phyloP scores from a whole-genome alignment of 257 asterid species.

The Ballota nigra region DNA sequence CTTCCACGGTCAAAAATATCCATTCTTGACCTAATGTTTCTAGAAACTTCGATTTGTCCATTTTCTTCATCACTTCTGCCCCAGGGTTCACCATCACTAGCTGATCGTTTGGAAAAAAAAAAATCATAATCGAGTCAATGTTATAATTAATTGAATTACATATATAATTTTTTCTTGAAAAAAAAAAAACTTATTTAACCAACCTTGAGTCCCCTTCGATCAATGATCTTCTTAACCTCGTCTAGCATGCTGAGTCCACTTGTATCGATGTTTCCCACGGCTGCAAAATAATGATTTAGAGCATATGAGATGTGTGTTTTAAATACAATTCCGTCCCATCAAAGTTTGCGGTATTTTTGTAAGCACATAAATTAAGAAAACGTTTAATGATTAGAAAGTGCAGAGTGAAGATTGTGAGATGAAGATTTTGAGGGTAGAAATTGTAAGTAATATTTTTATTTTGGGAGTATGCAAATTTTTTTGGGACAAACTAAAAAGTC shows the following conservation, averaged over 20 bases:
- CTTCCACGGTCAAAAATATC: constrained; percentile 83
- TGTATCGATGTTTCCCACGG: constrained; percentile 93
- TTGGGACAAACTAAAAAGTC: no score
- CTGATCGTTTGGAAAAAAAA: constrained; percentile 24
- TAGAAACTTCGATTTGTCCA: constrained; percentile 62
- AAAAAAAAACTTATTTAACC: neutral
- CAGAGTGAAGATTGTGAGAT: no score
- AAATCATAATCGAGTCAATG: neutral
- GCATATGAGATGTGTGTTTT: no score
- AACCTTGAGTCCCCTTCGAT: constrained; percentile 79
- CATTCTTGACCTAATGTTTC: constrained; percentile 80
- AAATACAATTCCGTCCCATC: no score
- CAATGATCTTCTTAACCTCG: constrained; percentile 71
- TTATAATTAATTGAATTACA: neutral
- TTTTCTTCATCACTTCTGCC: constrained; percentile 84
- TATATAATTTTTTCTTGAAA: no score
- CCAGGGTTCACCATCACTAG: constrained; percentile 78
- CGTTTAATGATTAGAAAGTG: no score
- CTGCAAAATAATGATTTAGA: constrained; percentile 31
- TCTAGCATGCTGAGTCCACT: constrained; percentile 92
- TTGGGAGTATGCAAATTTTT: no score
- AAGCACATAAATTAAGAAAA: no score
- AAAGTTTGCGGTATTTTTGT: no score
- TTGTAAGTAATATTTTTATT: no score
- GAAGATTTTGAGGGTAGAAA: no score